Conservation (phyloP, 805 yeast genomes). For the Pichia cabralensis region DNA sequence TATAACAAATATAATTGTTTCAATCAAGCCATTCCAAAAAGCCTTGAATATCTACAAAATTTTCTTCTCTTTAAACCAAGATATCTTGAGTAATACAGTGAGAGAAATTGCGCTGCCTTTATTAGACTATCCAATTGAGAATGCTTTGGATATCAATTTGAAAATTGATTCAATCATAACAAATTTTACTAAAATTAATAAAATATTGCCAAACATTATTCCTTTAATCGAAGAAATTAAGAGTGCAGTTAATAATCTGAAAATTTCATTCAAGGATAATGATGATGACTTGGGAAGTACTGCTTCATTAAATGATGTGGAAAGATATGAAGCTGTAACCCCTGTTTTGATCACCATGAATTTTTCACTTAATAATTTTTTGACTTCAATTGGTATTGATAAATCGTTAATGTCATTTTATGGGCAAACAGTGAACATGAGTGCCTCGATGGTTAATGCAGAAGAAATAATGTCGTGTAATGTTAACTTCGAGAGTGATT, state of each 20-base stretch:
- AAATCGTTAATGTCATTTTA: slow-evolving; percentile 10
- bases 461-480: slow-evolving; percentile 16
- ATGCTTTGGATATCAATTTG: slow-evolving; percentile 15
- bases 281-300: slow-evolving; percentile 7
- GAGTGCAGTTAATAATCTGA: background rate
- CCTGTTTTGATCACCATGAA: slow-evolving; percentile 16
- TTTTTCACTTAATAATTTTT: slow-evolving; percentile 13
- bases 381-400: slow-evolving; percentile 17
- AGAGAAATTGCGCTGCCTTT: slow-evolving; percentile 12
- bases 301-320: slow-evolving; percentile 3
- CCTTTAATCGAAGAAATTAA: slow-evolving; percentile 4
- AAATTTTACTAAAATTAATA: slow-evolving; percentile 8
- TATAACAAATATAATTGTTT: slow-evolving; percentile 12
- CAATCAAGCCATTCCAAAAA: slow-evolving; percentile 15
- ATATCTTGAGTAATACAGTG: slow-evolving; percentile 8
- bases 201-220: slow-evolving; percentile 2
- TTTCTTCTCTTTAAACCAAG: slow-evolving; percentile 9
- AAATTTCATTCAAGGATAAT: background rate
- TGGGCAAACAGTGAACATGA: slow-evolving; percentile 14
- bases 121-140: slow-evolving; percentile 10
- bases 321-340: slow-evolving; percentile 1
- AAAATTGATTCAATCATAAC: slow-evolving; percentile 12
- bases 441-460: slow-evolving; percentile 12
- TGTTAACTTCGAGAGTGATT: slow-evolving; percentile 8
- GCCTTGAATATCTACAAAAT: slow-evolving; percentile 12